Evolutionary conservation across 441 rosid species (phyloP), one percentile per base, ranked within the genome.

Genomic region (Pelargonium myrrhifolium): DNA sequence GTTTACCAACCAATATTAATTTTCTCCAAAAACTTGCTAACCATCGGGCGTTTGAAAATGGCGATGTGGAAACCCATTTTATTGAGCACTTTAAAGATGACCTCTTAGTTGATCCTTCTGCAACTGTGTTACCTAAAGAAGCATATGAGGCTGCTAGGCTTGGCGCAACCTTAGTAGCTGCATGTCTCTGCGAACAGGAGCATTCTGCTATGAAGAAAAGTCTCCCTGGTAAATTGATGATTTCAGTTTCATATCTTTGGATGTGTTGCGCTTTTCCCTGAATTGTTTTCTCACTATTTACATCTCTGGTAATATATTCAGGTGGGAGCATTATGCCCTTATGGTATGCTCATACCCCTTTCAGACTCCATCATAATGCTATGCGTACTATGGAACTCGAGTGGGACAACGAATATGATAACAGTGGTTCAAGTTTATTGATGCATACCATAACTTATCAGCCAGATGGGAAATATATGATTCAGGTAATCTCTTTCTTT

Each of bases 1-100:
- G 97, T 74, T 86, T 93, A 71, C 99, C 99, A 22, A 91, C 95
- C 56, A 93, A 93, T 81, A 87, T 93, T 67, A 84, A 75, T 78
- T 93, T 93, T 72, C 86, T 91, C 64, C 87, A 81, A 66, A 88
- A 82, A 70, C 97, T 93, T 76, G 89, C 95, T 65, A 80, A 78
- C 72, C 93, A 93, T 67, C 76, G 67, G 78, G 91, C 84, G 71
- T 93, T 93, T 79, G 83, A 79, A 81, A 85, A 75, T 76, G 97
- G 92, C 42, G 74, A 84, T 61, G 95, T 93, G 74, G 99, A 93
- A 86, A 93, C 97, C 11, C 99, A 93, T 84, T 91, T 93, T 76
- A 91, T 93, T 37, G 96, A 91, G 78, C 84, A 86, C 73, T 85
- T 88, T 72, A 86, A 81, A 69, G 86, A 78, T 66, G 97, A 89